Evolutionary conservation across 169 alveolate genomes (phyloP).

Genomic region (Plasmodium adleri): DNA sequence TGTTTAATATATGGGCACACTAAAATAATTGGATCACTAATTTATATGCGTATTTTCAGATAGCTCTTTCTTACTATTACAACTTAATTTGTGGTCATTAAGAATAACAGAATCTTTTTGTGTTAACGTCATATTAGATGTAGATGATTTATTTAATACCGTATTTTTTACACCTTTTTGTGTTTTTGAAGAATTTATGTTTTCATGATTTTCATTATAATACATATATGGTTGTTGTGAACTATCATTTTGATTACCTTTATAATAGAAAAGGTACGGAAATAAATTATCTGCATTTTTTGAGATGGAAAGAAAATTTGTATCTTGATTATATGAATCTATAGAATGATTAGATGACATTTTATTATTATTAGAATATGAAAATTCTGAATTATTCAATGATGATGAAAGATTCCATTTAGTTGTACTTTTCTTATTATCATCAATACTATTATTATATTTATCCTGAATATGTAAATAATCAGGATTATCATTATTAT

Average conservation of each 20-base stretch:
- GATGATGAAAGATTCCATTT: neutral
- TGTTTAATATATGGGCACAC: neutral
- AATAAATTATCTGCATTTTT: conserved; percentile 11
- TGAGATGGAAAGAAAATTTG: neutral
- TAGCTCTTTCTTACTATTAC: neutral
- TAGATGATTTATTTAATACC: neutral
- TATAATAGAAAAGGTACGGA: conserved; percentile 19
- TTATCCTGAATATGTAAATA: neutral
- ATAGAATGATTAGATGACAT: neutral
- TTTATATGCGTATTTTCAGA: conserved; percentile 5
- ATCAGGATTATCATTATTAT: conserved; percentile 2
- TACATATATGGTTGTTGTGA: neutral
- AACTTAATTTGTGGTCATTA: neutral
- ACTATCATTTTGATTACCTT: neutral
- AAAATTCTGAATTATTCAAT: conserved; percentile 1
- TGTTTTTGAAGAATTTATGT: neutral
- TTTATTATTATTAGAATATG: neutral
- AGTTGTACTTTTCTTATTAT: neutral
- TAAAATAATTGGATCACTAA: too few species aligned
- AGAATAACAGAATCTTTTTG: neutral
- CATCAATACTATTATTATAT: neutral
- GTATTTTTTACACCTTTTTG: neutral
- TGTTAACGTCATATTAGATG: neutral
- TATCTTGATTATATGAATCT: neutral
- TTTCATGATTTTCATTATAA: neutral